Base-by-base conservation (phyloP, 2,329 filamentous ascomycete genomes). In the Pseudogymnoascus sp. region DNA sequence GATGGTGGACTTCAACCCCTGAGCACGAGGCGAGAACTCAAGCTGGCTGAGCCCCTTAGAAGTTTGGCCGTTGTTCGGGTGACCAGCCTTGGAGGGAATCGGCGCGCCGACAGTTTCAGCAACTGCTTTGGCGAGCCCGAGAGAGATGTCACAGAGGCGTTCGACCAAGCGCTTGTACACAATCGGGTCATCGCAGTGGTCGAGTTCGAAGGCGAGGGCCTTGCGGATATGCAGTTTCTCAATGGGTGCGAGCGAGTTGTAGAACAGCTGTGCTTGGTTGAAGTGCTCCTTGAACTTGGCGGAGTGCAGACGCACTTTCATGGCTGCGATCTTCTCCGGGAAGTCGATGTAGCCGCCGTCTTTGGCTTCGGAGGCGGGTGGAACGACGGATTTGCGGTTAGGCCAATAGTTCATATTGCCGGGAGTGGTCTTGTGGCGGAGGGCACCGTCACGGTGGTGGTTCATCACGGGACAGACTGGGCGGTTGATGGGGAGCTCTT, bases 321-420 rank as follows among this genome's bases (percentile, higher is more conserved):
- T 85, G 2, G 89, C 89, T 4, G 78, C 78, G 1, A 90, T 76
- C 73, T 86, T 87, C 65, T 84, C 77, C 0, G 85, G 82, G 68
- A 86, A 88, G 57, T 91, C 88, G 3, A 84, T 73, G 67, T 91
- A 95, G 0, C 82, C 88, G 1, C 86, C 87, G 67, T 91, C 83
- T 1, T 75, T 70, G 1, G 81, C 75, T 2, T 76, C 70, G 0
- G 78, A 80, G 0, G 88, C 86, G 0, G 90, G 87, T 0, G 87
- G 87, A 10, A 81, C 78, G 1, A 81, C 78, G 1, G 83, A 81
- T 70, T 84, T 86, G 2, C 89, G 82, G 75, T 92, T 92, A 0
- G 89, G 89, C 86, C 86, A 92, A 76, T 92, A 92, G 76, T 92
- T 92, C 67, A 89, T 84, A 0, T 81, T 86, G 57, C 89, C 87